Evolutionary conservation across 176 grass and related monocot genomes (phyloP).

Genomic region (Carex cristatella): DNA sequence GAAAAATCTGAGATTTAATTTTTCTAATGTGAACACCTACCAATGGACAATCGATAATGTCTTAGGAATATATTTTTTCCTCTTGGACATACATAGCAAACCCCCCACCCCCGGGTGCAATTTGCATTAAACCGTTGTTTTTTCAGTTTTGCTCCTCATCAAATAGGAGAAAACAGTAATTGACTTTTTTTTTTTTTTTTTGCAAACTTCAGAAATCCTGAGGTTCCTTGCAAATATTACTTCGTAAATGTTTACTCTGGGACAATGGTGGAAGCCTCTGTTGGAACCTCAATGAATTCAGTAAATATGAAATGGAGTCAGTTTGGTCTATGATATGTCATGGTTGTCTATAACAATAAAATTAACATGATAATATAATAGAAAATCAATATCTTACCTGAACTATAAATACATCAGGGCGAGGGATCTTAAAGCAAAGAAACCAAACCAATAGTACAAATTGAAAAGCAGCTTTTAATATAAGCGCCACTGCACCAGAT

Average conservation of each 20-base stretch:
- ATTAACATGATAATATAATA: slow-evolving; percentile 8
- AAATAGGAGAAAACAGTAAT: neutral
- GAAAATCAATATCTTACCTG: slow-evolving; percentile 46
- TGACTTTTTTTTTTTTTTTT: neutral
- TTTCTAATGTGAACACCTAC: neutral
- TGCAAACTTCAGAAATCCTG: neutral
- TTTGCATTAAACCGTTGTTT: neutral
- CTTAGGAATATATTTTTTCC: neutral
- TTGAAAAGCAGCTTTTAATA: slow-evolving; percentile 81
- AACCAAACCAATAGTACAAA: slow-evolving; percentile 77
- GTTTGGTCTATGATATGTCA: neutral
- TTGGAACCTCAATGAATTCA: neutral
- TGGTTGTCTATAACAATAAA: neutral
- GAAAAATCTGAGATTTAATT: neutral
- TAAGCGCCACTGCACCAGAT: slow-evolving; percentile 64
- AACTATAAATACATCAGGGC: slow-evolving; percentile 76
- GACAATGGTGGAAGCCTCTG: neutral
- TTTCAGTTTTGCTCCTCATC: neutral
- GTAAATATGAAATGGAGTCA: neutral
- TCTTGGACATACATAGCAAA: neutral
- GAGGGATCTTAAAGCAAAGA: slow-evolving; percentile 80
- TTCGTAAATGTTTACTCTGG: neutral
- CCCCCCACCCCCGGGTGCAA: neutral
- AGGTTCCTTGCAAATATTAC: neutral
- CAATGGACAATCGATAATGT: neutral